Evolutionary conservation across 257 asterid species (phyloP), one percentile per base, ranked within the genome.

Genomic region (Echites panduratus): DNA sequence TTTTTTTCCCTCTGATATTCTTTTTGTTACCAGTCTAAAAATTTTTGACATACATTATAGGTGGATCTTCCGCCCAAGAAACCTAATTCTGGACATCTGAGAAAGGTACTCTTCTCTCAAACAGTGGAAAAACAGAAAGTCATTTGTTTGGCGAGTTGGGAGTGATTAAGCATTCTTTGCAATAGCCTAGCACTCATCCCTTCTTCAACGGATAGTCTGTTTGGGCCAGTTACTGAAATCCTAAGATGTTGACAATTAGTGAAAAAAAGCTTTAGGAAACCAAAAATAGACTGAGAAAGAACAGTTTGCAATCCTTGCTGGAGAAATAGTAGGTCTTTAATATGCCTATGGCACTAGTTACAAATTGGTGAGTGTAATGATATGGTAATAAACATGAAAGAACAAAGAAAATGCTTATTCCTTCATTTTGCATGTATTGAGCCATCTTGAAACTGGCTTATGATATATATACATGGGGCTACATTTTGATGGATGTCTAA

Each of bases 61-160:
- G 94, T 83, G 82, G 89, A 88, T 81, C 86, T 89, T 56, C 87
- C 87, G 11, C 82, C 75, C 7, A 72, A 80, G 22, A 87, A 81
- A 80, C 76, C 80, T 65, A 71, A 77, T 70, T 77, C 85, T 8
- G 91, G 90, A 71, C 87, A 81, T 32, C 70, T 87, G 86, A 88
- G 86, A 71, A 92, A 90, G 96, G 98, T 85, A 74, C 47, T 71
- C 79, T 38, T 35, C 17, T 20, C 79, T 73, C 72, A 40, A 63
- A 58, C 7, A 40, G 63, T 59, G 59, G 24, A 26, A 63, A 22
- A 62, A 35, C 68, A 7, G 26, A 63, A 63, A 63, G 13, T 32
- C 24, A 6, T 63, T 61, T 52, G 17, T 63, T 48, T 59, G 10
- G 17, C 24, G 10, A 35, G 44, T 27, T 57, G 7, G 4, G 26